Percentiles rank a stretch among this genome's conserved stretches.
phyloP scores from a whole-genome alignment of 805 yeast species.

The Sungouiella thailandica region DNA sequence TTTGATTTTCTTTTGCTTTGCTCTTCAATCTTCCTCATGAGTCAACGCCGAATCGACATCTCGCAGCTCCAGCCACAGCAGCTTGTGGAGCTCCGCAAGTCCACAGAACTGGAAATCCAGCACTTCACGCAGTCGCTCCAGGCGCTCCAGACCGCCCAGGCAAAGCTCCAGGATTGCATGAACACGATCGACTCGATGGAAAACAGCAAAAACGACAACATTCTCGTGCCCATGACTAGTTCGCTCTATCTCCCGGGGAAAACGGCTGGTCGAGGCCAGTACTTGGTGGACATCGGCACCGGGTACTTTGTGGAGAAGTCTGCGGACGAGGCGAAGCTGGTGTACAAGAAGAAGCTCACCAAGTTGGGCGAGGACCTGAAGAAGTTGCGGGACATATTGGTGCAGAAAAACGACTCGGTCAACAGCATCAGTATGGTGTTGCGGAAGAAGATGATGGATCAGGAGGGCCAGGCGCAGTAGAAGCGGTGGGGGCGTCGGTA shows the following conservation, averaged over 20 bases:
- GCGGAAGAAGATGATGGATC: conserved; percentile 47
- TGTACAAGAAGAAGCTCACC: conserved; percentile 67
- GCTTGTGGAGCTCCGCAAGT: conserved; percentile 73
- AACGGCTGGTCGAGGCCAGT: conserved; percentile 57
- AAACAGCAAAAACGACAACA: conserved; percentile 33
- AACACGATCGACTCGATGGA: conserved; percentile 60
- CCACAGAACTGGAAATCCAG: conserved; percentile 78
- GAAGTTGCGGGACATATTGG: conserved; percentile 69
- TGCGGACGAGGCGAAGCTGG: conserved; percentile 59
- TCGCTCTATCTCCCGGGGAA: conserved; percentile 88
- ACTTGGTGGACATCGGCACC: conserved; percentile 91
- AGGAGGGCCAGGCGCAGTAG: too few species aligned
- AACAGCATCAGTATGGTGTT: conserved; percentile 59
- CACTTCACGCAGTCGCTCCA: conserved; percentile 80
- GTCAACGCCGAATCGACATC: conserved; percentile 47
- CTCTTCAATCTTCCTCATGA: too few species aligned
- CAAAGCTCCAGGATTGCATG: conserved; percentile 77
- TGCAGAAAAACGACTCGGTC: conserved; percentile 63
- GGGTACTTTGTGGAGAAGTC: conserved; percentile 88
- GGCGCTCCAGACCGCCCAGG: conserved; percentile 78
- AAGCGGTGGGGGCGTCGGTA: too few species aligned
- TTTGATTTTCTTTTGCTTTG: too few species aligned
- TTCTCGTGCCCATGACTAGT: conserved; percentile 83
- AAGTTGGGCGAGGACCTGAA: conserved; percentile 70
- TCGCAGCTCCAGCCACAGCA: conserved; percentile 77